Conservation (phyloP, 176 grass and related monocot species). For the Cenchrus fungigraminus region DNA sequence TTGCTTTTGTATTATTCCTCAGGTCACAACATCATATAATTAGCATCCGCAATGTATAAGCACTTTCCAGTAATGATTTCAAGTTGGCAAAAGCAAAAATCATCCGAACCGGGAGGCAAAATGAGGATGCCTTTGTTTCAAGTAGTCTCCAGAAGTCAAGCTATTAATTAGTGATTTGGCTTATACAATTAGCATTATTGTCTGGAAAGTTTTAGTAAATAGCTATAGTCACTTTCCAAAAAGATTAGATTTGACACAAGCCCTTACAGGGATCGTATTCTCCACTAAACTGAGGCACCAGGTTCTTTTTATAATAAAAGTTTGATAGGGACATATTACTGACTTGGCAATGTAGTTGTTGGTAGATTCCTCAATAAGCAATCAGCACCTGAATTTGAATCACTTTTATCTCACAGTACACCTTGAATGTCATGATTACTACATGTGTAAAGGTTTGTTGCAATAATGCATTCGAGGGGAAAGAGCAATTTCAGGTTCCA, state of each 20-base stretch:
- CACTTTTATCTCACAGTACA: not conserved
- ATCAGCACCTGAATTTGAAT: slow-evolving; percentile 6
- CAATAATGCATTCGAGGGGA: not conserved
- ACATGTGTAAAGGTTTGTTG: not conserved
- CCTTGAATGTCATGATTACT: not conserved
- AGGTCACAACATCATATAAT: too few species aligned
- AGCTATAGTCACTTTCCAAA: not conserved
- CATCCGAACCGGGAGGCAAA: slow-evolving; percentile 8
- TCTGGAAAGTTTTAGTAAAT: slow-evolving; percentile 29
- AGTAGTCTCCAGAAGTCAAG: not conserved
- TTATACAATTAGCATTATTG: slow-evolving; percentile 8
- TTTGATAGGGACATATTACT: slow-evolving; percentile 1
- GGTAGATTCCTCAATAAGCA: not conserved
- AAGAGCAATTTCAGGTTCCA: not conserved
- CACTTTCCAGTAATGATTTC: too few species aligned
- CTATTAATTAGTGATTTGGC: not conserved
- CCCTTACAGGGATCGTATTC: slow-evolving; percentile 22
- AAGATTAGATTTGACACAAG: slow-evolving; percentile 32
- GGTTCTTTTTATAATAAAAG: slow-evolving; percentile 2
- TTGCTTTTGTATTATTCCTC: too few species aligned
- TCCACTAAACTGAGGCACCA: slow-evolving; percentile 27
- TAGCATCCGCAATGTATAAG: too few species aligned
- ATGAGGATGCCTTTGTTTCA: not conserved
- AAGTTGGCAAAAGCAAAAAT: not conserved
- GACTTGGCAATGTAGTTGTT: not conserved